A percentile compares a stretch with the other conserved stretches of the same genome.
Conservation (phyloP, 192 early-diverging fungal genomes). For the Dissophora globulifera region DNA sequence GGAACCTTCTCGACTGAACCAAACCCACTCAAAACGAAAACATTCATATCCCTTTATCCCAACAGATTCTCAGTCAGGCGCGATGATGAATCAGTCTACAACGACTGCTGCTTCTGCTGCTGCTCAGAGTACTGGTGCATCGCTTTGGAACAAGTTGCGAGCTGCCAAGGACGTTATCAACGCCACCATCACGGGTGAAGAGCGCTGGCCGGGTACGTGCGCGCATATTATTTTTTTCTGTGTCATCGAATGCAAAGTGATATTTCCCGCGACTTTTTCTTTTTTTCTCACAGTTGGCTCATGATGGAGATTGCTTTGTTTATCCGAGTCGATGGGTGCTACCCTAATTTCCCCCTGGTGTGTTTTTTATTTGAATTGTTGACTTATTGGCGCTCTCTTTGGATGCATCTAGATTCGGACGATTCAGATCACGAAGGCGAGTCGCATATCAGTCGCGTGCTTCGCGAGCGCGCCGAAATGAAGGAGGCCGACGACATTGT, state of each 20-base stretch:
- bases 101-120: constrained; percentile 1
- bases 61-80: too few species aligned
- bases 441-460: constrained; percentile 36
- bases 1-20: too few species aligned
- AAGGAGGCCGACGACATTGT: constrained; percentile 13
- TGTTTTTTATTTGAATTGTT: too few species aligned
- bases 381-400: too few species aligned
- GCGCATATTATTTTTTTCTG: too few species aligned
- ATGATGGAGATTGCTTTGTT: too few species aligned
- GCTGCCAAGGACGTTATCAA: constrained; percentile 50
- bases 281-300: too few species aligned
- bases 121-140: constrained; percentile 27
- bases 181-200: constrained; percentile 45
- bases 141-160: constrained; percentile 36
- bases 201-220: constrained; percentile 49
- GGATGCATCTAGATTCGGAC: constrained; percentile 26
- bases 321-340: too few species aligned
- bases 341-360: too few species aligned
- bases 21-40: neutral
- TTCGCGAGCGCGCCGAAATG: constrained; percentile 26
- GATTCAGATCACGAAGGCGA: constrained; percentile 45
- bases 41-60: neutral
- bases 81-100: neutral
- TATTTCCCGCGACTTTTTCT: neutral
- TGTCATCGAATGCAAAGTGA: too few species aligned